Evolutionary conservation across 495 filamentous ascomycete species (phyloP).

Genomic region (Penicillium paradoxum): DNA sequence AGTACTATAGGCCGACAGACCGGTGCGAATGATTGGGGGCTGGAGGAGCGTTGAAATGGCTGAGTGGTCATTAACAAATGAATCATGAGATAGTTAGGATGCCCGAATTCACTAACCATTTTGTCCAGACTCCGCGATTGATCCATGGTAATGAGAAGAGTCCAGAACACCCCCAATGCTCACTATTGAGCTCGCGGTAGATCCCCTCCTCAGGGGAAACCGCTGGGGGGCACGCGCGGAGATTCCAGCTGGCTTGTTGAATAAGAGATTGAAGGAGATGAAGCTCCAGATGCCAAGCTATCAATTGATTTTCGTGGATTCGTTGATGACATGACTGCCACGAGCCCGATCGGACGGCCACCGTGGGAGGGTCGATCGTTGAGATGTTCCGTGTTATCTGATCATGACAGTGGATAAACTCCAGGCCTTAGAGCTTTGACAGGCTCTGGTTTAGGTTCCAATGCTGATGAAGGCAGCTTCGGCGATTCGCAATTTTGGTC

Average conservation of each 20-base stretch:
- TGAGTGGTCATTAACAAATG: conserved; percentile 24
- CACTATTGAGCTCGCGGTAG: conserved; percentile 79
- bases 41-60: conserved; percentile 93
- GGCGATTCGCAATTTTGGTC: conserved; percentile 2
- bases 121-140: conserved; percentile 69
- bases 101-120: conserved; percentile 54
- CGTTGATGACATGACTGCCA: conserved; percentile 58
- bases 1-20: conserved; percentile 68
- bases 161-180: conserved; percentile 77
- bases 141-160: conserved; percentile 51
- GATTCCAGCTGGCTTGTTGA: conserved; percentile 49
- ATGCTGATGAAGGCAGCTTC: background rate
- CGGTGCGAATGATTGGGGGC: conserved; percentile 83
- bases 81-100: conserved; percentile 1
- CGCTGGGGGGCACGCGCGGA: conserved; percentile 39
- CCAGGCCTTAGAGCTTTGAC: background rate
- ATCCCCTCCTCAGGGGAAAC: conserved; percentile 62
- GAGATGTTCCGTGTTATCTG: conserved; percentile 33
- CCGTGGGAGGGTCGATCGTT: conserved; percentile 27
- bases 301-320: conserved; percentile 67
- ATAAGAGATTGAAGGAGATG: conserved; percentile 51
- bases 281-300: conserved; percentile 49
- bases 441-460: background rate
- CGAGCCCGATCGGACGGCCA: conserved; percentile 37
- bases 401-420: conserved; percentile 38